These are phyloP conservation scores for Diaporthe citriasiana DNA, from an alignment of 2,329 filamentous ascomycete genomes.

Conservation along the genomic window DNA sequence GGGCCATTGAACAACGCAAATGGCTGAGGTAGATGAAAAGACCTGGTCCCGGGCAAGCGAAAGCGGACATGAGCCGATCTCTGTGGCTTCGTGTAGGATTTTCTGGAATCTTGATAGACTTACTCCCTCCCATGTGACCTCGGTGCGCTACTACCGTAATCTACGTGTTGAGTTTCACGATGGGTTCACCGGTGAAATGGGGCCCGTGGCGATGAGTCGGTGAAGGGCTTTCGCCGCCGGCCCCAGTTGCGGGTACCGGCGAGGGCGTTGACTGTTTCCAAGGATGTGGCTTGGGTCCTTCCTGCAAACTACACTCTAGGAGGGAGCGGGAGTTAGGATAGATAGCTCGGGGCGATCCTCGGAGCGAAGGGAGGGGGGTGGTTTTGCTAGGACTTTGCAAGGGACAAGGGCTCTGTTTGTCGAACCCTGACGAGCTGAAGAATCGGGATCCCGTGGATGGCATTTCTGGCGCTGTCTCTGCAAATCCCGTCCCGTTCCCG, in stretches of 20 bases:
- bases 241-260: conserved; percentile 32
- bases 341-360: conserved; percentile 30
- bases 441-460: conserved; percentile 35
- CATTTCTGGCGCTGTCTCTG: conserved; percentile 14
- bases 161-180: conserved; percentile 35
- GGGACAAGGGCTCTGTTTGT: conserved; percentile 22
- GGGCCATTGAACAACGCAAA: conserved; percentile 7
- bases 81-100: conserved; percentile 11
- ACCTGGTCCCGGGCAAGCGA: conserved; percentile 26
- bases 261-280: conserved; percentile 20
- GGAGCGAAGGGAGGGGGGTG: conserved; percentile 17
- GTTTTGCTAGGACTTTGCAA: background rate
- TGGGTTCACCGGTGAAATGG: conserved; percentile 25
- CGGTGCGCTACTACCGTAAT: conserved; percentile 5
- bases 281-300: conserved; percentile 8
- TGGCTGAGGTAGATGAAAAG: background rate
- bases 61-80: conserved; percentile 28
- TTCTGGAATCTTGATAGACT: conserved; percentile 21
- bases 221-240: conserved; percentile 29
- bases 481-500: conserved; percentile 11
- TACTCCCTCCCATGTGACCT: conserved; percentile 32
- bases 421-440: conserved; percentile 40
- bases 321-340: conserved; percentile 12
- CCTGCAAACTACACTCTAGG: background rate
- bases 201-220: conserved; percentile 25